Percentiles rank a stretch among this genome's conserved stretches.
Evolutionary conservation across 2,329 filamentous ascomycete species (phyloP).

Genomic region (Sporothrix phasma): DNA sequence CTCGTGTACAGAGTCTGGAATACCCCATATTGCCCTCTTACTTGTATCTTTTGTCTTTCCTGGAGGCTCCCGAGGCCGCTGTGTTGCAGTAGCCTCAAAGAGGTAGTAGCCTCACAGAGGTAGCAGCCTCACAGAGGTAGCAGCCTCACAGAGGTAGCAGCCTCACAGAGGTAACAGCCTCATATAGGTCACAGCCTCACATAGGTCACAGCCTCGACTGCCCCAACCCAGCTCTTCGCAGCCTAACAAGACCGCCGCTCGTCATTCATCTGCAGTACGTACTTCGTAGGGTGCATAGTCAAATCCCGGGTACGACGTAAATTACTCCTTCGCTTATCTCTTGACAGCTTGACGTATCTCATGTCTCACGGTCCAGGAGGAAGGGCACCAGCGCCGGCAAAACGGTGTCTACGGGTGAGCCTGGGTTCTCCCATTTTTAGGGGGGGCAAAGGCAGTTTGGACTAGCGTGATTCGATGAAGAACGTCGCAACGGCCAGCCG

Average conservation of each 20-base stretch:
- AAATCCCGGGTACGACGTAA: neutral
- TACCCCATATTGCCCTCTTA: too few relatives aligned
- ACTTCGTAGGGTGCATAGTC: too few relatives aligned
- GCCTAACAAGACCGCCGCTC: neutral
- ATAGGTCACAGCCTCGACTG: neutral
- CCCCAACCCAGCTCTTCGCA: neutral
- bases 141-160: too few relatives aligned
- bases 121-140: too few relatives aligned
- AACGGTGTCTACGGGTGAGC: neutral
- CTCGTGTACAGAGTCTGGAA: too few relatives aligned
- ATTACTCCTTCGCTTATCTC: too few relatives aligned
- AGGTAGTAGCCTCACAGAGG: too few relatives aligned
- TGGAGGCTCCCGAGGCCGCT: conserved; percentile 5
- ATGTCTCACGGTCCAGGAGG: too few relatives aligned
- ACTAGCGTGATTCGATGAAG: neutral
- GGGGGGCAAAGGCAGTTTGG: neutral
- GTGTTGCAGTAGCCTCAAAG: conserved; percentile 9
- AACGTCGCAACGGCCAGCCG: neutral
- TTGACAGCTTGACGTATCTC: too few relatives aligned
- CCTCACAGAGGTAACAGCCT: too few relatives aligned
- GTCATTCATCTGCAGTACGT: neutral
- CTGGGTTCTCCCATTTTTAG: neutral
- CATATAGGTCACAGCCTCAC: neutral
- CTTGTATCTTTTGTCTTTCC: too few relatives aligned
- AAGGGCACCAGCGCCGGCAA: neutral